A percentile compares a stretch with the other conserved stretches of the same genome.
These are phyloP conservation scores for Zygoascus ofunaensis DNA, from an alignment of 805 yeast genomes.

Conservation along the genomic window DNA sequence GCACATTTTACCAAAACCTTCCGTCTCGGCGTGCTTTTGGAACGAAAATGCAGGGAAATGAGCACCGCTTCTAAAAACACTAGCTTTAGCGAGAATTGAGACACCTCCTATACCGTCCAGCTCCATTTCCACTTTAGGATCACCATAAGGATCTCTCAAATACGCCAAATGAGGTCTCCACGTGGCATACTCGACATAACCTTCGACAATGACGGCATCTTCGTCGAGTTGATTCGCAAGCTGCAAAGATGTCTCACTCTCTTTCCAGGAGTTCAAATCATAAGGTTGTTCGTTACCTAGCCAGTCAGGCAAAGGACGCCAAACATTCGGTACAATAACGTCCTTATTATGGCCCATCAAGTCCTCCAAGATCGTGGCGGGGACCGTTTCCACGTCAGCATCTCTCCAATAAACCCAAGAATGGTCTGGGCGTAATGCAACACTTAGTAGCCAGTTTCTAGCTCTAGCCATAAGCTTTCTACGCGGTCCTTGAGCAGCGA, in stretches of 20 bases:
- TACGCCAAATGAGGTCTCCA: conserved; percentile 98
- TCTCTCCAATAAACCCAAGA: conserved; percentile 98
- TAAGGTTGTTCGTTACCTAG: conserved; percentile 88
- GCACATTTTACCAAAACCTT: conserved; percentile 89
- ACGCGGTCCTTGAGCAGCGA: conserved; percentile 94
- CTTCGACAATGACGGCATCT: conserved; percentile 95
- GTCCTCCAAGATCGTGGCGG: conserved; percentile 80
- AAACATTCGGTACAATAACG: conserved; percentile 92
- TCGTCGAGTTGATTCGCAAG: conserved; percentile 55
- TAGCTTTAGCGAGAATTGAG: conserved; percentile 78
- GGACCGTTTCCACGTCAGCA: conserved; percentile 92
- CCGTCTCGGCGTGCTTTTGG: conserved; percentile 95
- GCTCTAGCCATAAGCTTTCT: conserved; percentile 95
- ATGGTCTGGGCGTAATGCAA: conserved; percentile 86
- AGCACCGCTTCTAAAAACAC: conserved; percentile 77
- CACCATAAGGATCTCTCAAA: conserved; percentile 89
- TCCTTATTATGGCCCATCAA: conserved; percentile 88
- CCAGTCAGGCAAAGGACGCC: conserved; percentile 95
- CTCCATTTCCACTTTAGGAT: conserved; percentile 76
- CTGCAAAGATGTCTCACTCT: conserved; percentile 58
- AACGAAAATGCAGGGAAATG: conserved; percentile 96
- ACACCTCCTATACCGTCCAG: conserved; percentile 98
- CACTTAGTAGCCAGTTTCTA: conserved; percentile 86
- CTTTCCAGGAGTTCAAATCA: conserved; percentile 95
- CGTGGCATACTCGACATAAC: conserved; percentile 93